Evolutionary conservation across 768 basidiomycete genomes (phyloP).

Genomic region (Russula brevipes): DNA sequence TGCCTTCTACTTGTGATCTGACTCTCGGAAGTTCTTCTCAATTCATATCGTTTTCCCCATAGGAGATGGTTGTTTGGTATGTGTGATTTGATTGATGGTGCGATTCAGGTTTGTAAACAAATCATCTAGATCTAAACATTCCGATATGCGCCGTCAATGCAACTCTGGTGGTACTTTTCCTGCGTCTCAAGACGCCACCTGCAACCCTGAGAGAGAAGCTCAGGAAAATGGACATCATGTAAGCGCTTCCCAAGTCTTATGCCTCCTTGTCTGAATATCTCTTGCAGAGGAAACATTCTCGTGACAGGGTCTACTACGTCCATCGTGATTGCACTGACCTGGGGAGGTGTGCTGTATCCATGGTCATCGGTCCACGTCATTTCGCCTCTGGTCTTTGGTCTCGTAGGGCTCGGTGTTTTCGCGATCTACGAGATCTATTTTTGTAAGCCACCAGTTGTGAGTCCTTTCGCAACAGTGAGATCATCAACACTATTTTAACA

Average conservation of each 20-base stretch:
- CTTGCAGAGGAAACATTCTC: slow-evolving; percentile 35
- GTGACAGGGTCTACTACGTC: slow-evolving; percentile 32
- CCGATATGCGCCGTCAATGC: slow-evolving; percentile 33
- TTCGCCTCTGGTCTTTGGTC: slow-evolving; percentile 40
- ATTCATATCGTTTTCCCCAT: not conserved
- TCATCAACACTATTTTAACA: not conserved
- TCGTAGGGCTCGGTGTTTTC: slow-evolving; percentile 36
- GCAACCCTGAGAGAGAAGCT: slow-evolving; percentile 34
- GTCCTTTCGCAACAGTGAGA: slow-evolving; percentile 8
- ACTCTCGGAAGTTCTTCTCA: not conserved
- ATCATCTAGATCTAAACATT: slow-evolving; percentile 35
- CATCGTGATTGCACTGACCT: slow-evolving; percentile 34
- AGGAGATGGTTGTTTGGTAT: slow-evolving; percentile 27
- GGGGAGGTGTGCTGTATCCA: slow-evolving; percentile 40
- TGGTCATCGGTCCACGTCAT: slow-evolving; percentile 41
- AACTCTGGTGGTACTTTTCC: slow-evolving; percentile 30
- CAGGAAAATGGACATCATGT: slow-evolving; percentile 39
- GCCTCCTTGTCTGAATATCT: not conserved
- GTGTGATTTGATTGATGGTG: not conserved
- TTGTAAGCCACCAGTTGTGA: slow-evolving; percentile 35
- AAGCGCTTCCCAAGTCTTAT: slow-evolving; percentile 5
- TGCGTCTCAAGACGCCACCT: slow-evolving; percentile 34
- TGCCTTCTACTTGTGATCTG: not conserved
- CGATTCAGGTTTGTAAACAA: not conserved
- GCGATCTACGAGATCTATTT: slow-evolving; percentile 36